Base-by-base conservation (phyloP, 805 yeast genomes). In the Priceomyces carsonii region DNA sequence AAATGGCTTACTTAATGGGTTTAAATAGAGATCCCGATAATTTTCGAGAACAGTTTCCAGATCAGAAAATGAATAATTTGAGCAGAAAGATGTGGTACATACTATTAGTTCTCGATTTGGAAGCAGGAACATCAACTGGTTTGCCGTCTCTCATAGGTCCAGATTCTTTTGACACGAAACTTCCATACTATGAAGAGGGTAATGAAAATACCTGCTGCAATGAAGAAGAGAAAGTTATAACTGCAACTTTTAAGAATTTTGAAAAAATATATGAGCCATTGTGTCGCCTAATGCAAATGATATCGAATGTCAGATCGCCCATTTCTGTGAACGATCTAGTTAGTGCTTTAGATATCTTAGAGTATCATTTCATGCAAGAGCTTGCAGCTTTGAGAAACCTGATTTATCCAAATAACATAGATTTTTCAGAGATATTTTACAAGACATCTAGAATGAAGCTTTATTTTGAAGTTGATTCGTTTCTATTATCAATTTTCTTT, bases 1-100 rank as follows among this genome's bases (percentile, higher is more conserved):
- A 80, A 48, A 79, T 82, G 83, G 85, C 82, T 0, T 68, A 76
- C 35, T 70, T 82, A 24, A 69, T 82, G 43, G 90, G 89, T 0
- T 51, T 82, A 17, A 81, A 82, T 51, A 66, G 88, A 45, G 89
- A 82, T 43, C 88, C 89, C 0, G 71, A 68, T 33, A 64, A 65
- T 32, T 76, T 75, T 44, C 15, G 55, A 43, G 35, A 26, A 45
- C 37, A 44, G 7, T 35, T 26, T 25, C 29, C 30, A 21, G 53
- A 48, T 28, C 48, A 41, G 14, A 42, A 38, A n/a, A 16, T 23
- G 20, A 30, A 43, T 44, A 44, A 56, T 33, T 40, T 59, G 22
- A 38, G 52, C 33, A 36, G 66, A 29, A 60, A 60, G 29, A 47
- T 60, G 8, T 60, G 66, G 66, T 48, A 38, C 24, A 42, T 41